Percentiles rank a stretch among this genome's conserved stretches.
Conservation (phyloP, 108 stramenopile species). For the Cylindrotheca closterium region DNA sequence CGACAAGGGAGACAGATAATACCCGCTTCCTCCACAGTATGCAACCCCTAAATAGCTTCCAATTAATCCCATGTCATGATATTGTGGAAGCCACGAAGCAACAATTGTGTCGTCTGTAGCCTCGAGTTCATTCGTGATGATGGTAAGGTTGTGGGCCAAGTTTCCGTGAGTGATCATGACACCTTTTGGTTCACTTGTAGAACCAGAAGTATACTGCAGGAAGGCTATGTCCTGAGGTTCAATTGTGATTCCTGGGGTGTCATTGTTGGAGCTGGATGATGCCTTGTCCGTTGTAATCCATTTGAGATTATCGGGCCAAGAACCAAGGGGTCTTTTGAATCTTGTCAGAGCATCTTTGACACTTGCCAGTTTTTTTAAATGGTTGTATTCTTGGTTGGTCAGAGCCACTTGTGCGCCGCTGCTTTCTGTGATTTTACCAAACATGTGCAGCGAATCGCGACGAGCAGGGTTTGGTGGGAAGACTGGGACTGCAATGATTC, state of each 20-base stretch:
- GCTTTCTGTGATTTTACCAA: constrained; percentile 68
- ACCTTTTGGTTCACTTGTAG: constrained; percentile 95
- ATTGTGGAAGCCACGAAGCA: constrained; percentile 99
- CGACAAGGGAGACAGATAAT: constrained; percentile 93
- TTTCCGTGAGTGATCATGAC: constrained; percentile 90
- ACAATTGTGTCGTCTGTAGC: constrained; percentile 82
- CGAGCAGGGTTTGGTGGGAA: constrained; percentile 94
- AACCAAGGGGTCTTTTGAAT: constrained; percentile 11
- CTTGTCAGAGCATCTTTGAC: constrained; percentile 28
- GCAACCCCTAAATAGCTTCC: constrained; percentile 91
- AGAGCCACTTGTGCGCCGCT: constrained; percentile 87
- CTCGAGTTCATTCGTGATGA: constrained; percentile 79
- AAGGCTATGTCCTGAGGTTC: constrained; percentile 78
- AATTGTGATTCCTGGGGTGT: not conserved
- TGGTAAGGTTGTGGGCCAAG: constrained; percentile 89
- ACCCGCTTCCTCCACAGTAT: constrained; percentile 95
- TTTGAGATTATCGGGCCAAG: constrained; percentile 75
- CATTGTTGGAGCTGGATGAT: not conserved
- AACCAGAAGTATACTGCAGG: constrained; percentile 97
- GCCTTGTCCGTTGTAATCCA: constrained; percentile 75
- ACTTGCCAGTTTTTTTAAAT: constrained; percentile 61
- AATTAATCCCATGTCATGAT: constrained; percentile 99
- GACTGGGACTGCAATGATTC: constrained; percentile 90
- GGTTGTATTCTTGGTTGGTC: constrained; percentile 83
- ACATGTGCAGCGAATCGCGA: constrained; percentile 74